Conservation (phyloP, 108 stramenopile species). For the Craspedostauros australis region DNA sequence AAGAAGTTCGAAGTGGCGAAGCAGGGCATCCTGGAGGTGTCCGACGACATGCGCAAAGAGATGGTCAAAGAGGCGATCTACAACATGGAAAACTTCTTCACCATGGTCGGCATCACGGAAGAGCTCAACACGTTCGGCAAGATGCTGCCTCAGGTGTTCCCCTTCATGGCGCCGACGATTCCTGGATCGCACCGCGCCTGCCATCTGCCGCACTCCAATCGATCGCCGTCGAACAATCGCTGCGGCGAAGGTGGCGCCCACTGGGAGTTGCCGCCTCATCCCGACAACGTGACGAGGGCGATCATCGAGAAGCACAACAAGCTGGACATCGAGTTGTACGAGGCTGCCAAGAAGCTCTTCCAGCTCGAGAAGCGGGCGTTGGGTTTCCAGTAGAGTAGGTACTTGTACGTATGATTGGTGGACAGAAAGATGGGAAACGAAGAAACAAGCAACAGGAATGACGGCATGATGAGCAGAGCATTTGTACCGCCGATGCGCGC, state of each 20-base stretch:
- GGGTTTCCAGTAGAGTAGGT: too few relatives aligned
- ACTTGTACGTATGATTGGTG: too few relatives aligned
- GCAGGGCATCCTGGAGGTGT: too few relatives aligned
- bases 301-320: conserved; percentile 52
- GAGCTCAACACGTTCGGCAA: conserved; percentile 34
- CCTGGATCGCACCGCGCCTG: conserved; percentile 22
- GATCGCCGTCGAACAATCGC: conserved; percentile 45
- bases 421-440: too few relatives aligned
- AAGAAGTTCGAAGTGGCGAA: too few relatives aligned
- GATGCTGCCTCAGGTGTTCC: conserved; percentile 49
- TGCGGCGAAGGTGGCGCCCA: conserved; percentile 33
- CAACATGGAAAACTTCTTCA: conserved; percentile 54
- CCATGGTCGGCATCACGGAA: conserved; percentile 70
- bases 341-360: conserved; percentile 55
- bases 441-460: too few relatives aligned
- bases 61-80: conserved; percentile 57
- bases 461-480: too few relatives aligned
- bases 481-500: too few relatives aligned
- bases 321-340: conserved; percentile 63
- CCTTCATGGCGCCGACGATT: conserved; percentile 43
- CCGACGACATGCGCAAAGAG: conserved; percentile 7
- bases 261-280: conserved; percentile 52
- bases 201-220: conserved; percentile 44
- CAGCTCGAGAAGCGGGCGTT: conserved; percentile 36
- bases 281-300: conserved; percentile 50